Evolutionary conservation across 106 monocot genomes (phyloP), one percentile per base, ranked within the genome.

Genomic region (Dendrobium chrysotoxum): DNA sequence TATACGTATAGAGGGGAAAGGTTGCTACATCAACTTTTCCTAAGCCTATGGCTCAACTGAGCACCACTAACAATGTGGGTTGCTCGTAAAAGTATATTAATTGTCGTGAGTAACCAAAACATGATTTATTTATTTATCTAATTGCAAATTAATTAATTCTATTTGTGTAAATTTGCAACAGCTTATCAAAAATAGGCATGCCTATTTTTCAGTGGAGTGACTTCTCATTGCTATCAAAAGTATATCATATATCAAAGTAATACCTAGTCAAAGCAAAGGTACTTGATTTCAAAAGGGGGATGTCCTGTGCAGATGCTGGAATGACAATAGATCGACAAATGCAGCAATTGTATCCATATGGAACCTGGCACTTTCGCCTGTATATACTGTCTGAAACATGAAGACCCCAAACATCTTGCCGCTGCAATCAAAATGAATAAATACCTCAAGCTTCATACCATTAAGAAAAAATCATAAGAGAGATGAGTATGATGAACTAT

Each of bases 241-340:
- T 55, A 45, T 16, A 55, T 4, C 54, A 20, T n/a, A 25, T 11
- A 75, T 72, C 1, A 75, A 26, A 13, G 15, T 9, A 79, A 47
- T 92, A 95, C 95, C 89, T 86, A 41, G 81, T 84, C 38, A 91
- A 75, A 77, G 79, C 84, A 40, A 81, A 80, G 9, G 85, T 64
- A 61, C 88, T 79, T 65, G 64, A 77, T 84, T 89, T 92, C 44
- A 89, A 6, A 79, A 88, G 40, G 83, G 89, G 81, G 61, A 85
- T 86, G 47, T 78, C 80, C 77, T 82, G 73, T 42, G 45, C 74
- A 74, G 76, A 72, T 38, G 78, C 75, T 82, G 90, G 91, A 7
- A 90, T 58, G 53, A 77, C 46, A 81, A 84, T 87, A 72, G 83
- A 84, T 79, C 54, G 79, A 68, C 88, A 86, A 6, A 54, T 84